Evolutionary conservation across 202 grass and related monocot species (phyloP).

Genomic region (Schoenoplectus tabernaemontani): DNA sequence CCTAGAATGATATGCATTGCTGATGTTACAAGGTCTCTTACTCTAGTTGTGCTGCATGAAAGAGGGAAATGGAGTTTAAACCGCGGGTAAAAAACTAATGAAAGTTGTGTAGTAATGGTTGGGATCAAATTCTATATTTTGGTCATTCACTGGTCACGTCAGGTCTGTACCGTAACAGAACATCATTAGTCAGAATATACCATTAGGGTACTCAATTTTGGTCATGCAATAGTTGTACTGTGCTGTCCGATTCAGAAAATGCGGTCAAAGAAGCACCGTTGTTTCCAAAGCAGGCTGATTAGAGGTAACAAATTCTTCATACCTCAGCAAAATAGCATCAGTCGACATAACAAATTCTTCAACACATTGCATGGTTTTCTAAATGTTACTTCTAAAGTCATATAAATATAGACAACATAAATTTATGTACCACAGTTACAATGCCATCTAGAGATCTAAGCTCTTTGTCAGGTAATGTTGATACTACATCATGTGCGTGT

Average conservation of each 20-base stretch:
- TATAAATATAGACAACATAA: conserved; percentile 21
- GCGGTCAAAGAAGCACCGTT: not conserved
- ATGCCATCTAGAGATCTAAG: conserved; percentile 80
- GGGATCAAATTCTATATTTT: not conserved
- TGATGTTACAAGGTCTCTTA: conserved; percentile 78
- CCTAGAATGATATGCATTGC: conserved; percentile 87
- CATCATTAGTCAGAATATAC: not conserved
- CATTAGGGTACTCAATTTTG: not conserved
- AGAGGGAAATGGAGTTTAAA: conserved; percentile 10
- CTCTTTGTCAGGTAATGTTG: conserved; percentile 63
- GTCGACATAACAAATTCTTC: conserved; percentile 74
- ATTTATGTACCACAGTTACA: conserved; percentile 66
- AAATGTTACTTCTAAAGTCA: not conserved
- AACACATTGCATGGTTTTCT: not conserved
- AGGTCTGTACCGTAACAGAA: not conserved
- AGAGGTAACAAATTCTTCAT: not conserved
- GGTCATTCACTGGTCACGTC: not conserved
- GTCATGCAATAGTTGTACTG: not conserved
- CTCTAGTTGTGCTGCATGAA: conserved; percentile 66
- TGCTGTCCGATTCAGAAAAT: not conserved
- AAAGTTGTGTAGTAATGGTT: not conserved
- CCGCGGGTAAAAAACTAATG: not conserved
- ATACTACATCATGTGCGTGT: conserved; percentile 63
- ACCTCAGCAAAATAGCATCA: conserved; percentile 97
- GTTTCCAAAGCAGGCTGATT: not conserved